These are phyloP conservation scores for Diatrype stigma DNA, from an alignment of 2,329 filamentous ascomycete genomes.

Conservation along the genomic window DNA sequence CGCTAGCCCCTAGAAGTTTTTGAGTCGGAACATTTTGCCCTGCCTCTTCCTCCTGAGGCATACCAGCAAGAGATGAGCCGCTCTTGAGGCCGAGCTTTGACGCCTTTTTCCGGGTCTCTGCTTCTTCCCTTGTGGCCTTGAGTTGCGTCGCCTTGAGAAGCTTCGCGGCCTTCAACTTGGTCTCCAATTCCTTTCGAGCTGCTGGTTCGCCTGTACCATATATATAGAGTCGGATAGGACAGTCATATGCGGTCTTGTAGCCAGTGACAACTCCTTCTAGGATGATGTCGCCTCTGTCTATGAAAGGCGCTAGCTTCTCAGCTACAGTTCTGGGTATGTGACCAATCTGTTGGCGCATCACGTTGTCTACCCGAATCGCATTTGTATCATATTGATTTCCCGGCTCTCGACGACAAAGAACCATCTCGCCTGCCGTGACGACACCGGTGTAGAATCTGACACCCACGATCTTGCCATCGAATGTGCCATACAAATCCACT, in stretches of 20 bases:
- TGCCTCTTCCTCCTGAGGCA: conserved; percentile 13
- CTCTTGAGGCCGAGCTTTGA: conserved; percentile 32
- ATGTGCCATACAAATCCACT: conserved; percentile 44
- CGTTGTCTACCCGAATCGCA: conserved; percentile 75
- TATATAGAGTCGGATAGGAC: conserved; percentile 64
- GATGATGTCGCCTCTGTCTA: conserved; percentile 58
- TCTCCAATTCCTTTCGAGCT: conserved; percentile 51
- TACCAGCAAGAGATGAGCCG: conserved; percentile 34
- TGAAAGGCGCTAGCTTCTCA: conserved; percentile 67
- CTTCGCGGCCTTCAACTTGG: conserved; percentile 58
- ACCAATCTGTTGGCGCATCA: conserved; percentile 70
- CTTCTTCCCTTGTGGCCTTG: conserved; percentile 50
- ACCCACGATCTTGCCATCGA: conserved; percentile 56
- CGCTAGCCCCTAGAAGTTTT: conserved; percentile 61
- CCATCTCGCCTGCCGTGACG: conserved; percentile 54
- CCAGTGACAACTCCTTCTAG: conserved; percentile 69
- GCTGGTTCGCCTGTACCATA: conserved; percentile 61
- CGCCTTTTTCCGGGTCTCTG: conserved; percentile 48
- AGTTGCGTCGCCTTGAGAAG: conserved; percentile 56
- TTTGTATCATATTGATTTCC: conserved; percentile 66
- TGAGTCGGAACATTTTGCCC: conserved; percentile 49
- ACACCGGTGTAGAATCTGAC: conserved; percentile 49
- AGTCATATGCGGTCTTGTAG: conserved; percentile 63
- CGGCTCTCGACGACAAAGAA: conserved; percentile 57
- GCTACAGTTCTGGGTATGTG: conserved; percentile 68